Conservation (phyloP, 345 rosid genomes). For the Noccaea bulbosa region DNA sequence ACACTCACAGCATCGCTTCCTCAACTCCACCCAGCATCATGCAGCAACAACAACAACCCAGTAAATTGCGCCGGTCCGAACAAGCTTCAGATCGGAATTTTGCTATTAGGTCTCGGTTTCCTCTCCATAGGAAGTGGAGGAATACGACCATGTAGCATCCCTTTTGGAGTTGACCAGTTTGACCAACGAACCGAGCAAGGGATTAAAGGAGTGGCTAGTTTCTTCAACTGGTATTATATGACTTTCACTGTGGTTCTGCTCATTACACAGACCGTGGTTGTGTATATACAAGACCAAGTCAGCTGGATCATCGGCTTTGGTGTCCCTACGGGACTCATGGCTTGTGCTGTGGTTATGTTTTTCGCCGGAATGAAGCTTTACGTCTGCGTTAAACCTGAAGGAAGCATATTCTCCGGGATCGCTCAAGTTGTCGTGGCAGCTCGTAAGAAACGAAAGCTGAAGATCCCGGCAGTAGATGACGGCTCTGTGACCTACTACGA, state of each 20-base stretch:
- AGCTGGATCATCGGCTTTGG: conserved; percentile 85
- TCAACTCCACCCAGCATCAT: conserved; percentile 64
- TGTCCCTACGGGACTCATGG: conserved; percentile 72
- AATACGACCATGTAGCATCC: conserved; percentile 81
- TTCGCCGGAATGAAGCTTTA: conserved; percentile 63
- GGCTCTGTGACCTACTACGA: conserved; percentile 44
- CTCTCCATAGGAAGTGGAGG: conserved; percentile 76
- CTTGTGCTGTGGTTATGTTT: conserved; percentile 55
- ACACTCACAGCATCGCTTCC: conserved; percentile 79
- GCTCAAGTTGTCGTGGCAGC: conserved; percentile 66
- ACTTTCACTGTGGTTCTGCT: conserved; percentile 63
- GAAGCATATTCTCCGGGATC: conserved; percentile 66
- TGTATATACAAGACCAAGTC: conserved; percentile 71
- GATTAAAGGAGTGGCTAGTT: conserved; percentile 61
- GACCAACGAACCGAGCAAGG: conserved; percentile 69
- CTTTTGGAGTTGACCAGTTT: conserved; percentile 86
- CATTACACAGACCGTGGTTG: conserved; percentile 60
- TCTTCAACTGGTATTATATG: conserved; percentile 76
- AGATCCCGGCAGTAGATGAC: conserved; percentile 47
- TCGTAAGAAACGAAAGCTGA: conserved; percentile 49
- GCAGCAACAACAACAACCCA: conserved; percentile 48
- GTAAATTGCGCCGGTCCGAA: conserved; percentile 49
- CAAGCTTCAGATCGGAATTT: conserved; percentile 51
- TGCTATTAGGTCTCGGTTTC: conserved; percentile 54
- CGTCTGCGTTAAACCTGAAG: conserved; percentile 62